Percentiles rank a stretch among this genome's conserved stretches.
Evolutionary conservation across 164 flowering plant genomes (phyloP).

Genomic region (Piper betle): DNA sequence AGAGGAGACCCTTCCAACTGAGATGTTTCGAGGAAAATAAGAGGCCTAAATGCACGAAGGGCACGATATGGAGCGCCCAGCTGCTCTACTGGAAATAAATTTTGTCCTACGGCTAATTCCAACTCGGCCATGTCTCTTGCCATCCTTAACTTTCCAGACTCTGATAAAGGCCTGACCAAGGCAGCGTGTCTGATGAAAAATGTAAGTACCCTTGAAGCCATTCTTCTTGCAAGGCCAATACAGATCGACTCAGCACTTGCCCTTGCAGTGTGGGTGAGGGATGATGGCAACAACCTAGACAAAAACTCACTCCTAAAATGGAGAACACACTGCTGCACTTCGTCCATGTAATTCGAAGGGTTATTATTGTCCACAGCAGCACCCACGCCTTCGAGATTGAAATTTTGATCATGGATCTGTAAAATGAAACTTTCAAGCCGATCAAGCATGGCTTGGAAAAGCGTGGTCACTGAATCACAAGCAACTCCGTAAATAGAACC

Average conservation of each 20-base stretch:
- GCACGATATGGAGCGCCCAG: slow-evolving; percentile 92
- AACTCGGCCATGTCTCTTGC: slow-evolving; percentile 97
- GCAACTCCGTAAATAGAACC: slow-evolving; percentile 76
- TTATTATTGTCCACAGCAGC: slow-evolving; percentile 79
- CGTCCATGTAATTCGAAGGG: slow-evolving; percentile 92
- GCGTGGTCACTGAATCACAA: slow-evolving; percentile 66
- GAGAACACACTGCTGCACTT: slow-evolving; percentile 61
- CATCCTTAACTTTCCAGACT: slow-evolving; percentile 88
- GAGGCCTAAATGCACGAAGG: slow-evolving; percentile 81
- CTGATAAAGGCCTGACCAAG: slow-evolving; percentile 91
- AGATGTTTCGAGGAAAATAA: slow-evolving; percentile 82
- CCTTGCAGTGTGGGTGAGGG: slow-evolving; percentile 26
- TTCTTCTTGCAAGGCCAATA: slow-evolving; percentile 60
- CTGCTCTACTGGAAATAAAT: slow-evolving; percentile 85
- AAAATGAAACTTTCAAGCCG: slow-evolving; percentile 79
- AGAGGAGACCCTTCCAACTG: slow-evolving; percentile 76
- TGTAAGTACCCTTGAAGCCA: slow-evolving; percentile 76
- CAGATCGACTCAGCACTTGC: slow-evolving; percentile 58
- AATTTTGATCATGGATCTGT: slow-evolving; percentile 88
- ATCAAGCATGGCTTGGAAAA: slow-evolving; percentile 85
- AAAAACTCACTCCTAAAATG: slow-evolving; percentile 82
- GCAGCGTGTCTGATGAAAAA: slow-evolving; percentile 87
- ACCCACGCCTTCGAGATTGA: slow-evolving; percentile 53
- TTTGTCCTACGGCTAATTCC: slow-evolving; percentile 84
- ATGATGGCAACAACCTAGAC: slow-evolving; percentile 49